Evolutionary conservation across 345 rosid genomes (phyloP).

Genomic region (Raphanus raphanistrum): DNA sequence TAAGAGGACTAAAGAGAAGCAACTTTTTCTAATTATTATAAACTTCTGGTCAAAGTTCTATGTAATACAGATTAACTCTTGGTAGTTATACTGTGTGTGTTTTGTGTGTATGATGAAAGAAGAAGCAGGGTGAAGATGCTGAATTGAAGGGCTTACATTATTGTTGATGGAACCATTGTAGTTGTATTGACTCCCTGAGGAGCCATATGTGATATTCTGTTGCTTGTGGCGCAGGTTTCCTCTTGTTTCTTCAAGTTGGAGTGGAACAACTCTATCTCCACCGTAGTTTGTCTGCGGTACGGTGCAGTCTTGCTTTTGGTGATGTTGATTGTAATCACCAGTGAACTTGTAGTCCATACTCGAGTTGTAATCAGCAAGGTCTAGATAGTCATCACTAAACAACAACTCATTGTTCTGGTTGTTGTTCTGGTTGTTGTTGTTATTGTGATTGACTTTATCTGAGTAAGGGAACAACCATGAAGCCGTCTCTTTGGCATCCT

Average conservation of each 20-base stretch:
- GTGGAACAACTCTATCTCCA: conserved; percentile 76
- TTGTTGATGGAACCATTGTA: conserved; percentile 47
- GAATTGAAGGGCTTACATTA: conserved; percentile 48
- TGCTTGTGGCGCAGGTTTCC: conserved; percentile 45
- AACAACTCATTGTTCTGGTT: conserved; percentile 42
- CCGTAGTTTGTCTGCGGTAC: conserved; percentile 48
- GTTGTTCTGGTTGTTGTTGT: conserved; percentile 23
- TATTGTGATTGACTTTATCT: too few species aligned
- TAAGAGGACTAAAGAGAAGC: conserved; percentile 35
- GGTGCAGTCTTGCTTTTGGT: conserved; percentile 30
- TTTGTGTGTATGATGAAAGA: conserved; percentile 1
- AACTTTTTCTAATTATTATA: not conserved
- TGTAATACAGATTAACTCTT: not conserved
- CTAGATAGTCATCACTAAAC: conserved; percentile 63
- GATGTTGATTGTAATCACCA: conserved; percentile 38
- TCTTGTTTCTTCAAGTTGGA: conserved; percentile 45
- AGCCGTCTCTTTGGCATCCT: conserved; percentile 67
- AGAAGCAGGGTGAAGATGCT: not conserved
- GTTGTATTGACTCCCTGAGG: conserved; percentile 45
- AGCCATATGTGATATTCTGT: conserved; percentile 48
- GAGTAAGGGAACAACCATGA: conserved; percentile 56
- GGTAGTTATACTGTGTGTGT: not conserved
- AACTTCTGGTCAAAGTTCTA: not conserved
- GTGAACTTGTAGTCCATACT: conserved; percentile 50
- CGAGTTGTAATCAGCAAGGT: conserved; percentile 62